Conservation (phyloP, 148 eudicot species). For the Rhododendron williamsianum region DNA sequence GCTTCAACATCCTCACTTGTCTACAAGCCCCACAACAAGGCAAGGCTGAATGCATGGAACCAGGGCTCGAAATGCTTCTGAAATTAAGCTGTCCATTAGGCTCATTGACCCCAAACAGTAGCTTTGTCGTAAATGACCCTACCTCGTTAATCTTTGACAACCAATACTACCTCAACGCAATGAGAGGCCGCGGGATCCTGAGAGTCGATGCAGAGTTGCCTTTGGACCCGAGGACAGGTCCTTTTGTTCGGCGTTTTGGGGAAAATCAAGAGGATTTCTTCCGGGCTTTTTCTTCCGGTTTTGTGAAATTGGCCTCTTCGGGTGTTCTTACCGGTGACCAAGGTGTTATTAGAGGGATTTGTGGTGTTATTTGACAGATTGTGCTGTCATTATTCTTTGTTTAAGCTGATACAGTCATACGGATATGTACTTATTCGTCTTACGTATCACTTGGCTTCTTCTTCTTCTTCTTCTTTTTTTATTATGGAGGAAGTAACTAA, state of each 20-base stretch:
- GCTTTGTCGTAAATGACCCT: slow-evolving; percentile 32
- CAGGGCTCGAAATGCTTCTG: slow-evolving; percentile 15
- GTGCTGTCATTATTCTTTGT: neutral
- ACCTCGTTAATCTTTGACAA: slow-evolving; percentile 43
- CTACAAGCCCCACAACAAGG: slow-evolving; percentile 13
- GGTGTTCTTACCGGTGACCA: slow-evolving; percentile 41
- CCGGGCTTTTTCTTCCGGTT: slow-evolving; percentile 43
- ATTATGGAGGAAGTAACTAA: too few species aligned
- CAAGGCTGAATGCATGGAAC: slow-evolving; percentile 16
- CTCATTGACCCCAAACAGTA: slow-evolving; percentile 21
- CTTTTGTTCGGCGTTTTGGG: slow-evolving; percentile 28
- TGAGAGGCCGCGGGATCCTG: slow-evolving; percentile 38
- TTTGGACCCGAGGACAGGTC: slow-evolving; percentile 29
- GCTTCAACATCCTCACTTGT: slow-evolving; percentile 38
- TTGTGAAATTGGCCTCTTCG: slow-evolving; percentile 40
- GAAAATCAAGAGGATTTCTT: slow-evolving; percentile 34
- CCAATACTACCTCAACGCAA: slow-evolving; percentile 28
- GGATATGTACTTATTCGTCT: neutral
- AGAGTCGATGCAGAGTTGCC: slow-evolving; percentile 37
- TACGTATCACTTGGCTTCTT: too few species aligned
- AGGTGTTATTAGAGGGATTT: slow-evolving; percentile 43
- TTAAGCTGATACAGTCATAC: neutral
- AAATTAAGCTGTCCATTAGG: slow-evolving; percentile 30
- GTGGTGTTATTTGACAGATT: slow-evolving; percentile 18
- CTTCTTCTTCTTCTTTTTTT: too few species aligned